A percentile compares a stretch with the other conserved stretches of the same genome.
Evolutionary conservation across 2,329 filamentous ascomycete species (phyloP).

Genomic region (Cucurbitaria berberidis): DNA sequence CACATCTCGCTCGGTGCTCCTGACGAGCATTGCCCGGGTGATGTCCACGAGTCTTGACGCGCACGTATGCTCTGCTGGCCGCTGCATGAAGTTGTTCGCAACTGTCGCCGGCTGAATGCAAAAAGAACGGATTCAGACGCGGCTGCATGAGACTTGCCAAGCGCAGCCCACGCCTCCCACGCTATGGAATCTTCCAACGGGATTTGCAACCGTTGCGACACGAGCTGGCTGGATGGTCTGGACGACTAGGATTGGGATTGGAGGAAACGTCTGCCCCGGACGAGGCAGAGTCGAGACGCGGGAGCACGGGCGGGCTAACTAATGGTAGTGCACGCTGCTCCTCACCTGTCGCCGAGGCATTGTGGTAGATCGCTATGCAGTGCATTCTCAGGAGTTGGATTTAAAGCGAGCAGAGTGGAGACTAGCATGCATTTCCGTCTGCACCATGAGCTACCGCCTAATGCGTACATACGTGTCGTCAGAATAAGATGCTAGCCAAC

Average conservation of each 20-base stretch:
- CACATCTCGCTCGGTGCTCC: conserved; percentile 8
- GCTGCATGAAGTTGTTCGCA: not conserved
- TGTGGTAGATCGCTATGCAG: conserved; percentile 16
- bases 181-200: conserved; percentile 8
- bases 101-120: conserved; percentile 26
- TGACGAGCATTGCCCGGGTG: conserved; percentile 1
- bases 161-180: conserved; percentile 5
- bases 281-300: conserved; percentile 8
- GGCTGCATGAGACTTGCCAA: conserved; percentile 15
- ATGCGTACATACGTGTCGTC: conserved; percentile 37
- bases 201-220: not conserved
- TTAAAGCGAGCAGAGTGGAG: conserved; percentile 18
- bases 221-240: conserved; percentile 1
- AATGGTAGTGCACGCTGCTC: conserved; percentile 10
- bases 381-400: conserved; percentile 5
- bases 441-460: conserved; percentile 19
- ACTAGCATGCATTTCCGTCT: conserved; percentile 16
- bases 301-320: conserved; percentile 9
- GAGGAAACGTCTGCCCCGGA: conserved; percentile 20
- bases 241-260: conserved; percentile 18
- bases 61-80: not conserved
- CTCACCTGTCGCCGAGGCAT: conserved; percentile 14
- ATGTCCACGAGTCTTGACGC: not conserved
- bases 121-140: conserved; percentile 12
- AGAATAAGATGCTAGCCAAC: conserved; percentile 20